These are phyloP conservation scores for Agapanthus africanus DNA, from an alignment of 106 monocot genomes.

Conservation along the genomic window DNA sequence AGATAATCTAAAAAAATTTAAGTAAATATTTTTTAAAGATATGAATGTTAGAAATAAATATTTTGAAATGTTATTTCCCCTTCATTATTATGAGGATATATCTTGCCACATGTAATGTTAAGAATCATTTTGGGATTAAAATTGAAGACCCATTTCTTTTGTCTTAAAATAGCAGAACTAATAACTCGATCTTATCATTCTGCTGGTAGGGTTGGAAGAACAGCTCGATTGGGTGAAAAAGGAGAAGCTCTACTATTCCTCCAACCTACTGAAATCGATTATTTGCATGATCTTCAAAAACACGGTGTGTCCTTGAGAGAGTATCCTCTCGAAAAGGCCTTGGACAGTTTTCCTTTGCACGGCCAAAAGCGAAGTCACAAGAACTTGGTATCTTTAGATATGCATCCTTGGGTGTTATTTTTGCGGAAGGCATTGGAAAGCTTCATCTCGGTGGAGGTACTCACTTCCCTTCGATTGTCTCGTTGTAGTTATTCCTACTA, in stretches of 20 bases:
- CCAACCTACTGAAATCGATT: conserved; percentile 82
- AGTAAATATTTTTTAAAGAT: too few species aligned
- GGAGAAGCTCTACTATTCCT: conserved; percentile 96
- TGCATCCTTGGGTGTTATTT: conserved; percentile 69
- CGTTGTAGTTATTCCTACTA: background rate
- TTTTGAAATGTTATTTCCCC: too few species aligned
- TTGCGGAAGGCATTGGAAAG: conserved; percentile 67
- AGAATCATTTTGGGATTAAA: too few species aligned
- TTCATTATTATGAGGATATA: too few species aligned
- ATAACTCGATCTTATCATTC: conserved; percentile 7
- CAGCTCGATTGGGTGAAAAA: conserved; percentile 82
- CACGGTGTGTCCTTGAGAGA: conserved; percentile 70
- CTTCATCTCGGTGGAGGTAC: conserved; percentile 50
- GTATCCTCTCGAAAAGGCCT: conserved; percentile 64
- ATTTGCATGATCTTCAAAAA: conserved; percentile 61
- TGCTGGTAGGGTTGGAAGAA: conserved; percentile 87
- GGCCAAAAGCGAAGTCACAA: conserved; percentile 39
- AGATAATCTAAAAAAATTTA: too few species aligned
- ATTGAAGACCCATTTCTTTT: too few species aligned
- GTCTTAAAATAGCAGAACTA: too few species aligned
- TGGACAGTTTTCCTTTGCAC: conserved; percentile 39
- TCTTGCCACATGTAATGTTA: too few species aligned
- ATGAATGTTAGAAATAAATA: too few species aligned
- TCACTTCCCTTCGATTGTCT: background rate
- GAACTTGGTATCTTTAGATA: conserved; percentile 48